Conservation (phyloP, 1,139 yeast species). For the Nakaseomyces kungkrabaensis region DNA sequence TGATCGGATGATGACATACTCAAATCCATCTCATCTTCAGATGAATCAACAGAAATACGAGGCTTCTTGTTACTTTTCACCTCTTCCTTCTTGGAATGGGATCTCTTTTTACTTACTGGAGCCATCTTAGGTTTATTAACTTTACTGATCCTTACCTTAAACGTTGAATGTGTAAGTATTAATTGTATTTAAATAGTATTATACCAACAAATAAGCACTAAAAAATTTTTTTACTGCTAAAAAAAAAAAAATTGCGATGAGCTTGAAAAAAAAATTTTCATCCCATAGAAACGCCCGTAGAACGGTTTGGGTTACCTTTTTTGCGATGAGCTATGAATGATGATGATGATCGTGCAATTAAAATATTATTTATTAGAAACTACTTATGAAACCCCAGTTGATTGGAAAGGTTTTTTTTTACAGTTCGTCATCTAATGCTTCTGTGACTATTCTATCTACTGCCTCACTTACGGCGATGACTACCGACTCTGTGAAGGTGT, state of each 20-base stretch:
- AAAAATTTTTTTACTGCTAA: too few relatives aligned
- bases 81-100: constrained; percentile 7
- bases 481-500: neutral
- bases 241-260: neutral
- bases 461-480: constrained; percentile 18
- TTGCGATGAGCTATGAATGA: neutral
- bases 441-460: constrained; percentile 16
- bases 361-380: neutral
- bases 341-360: neutral
- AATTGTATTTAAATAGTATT: neutral
- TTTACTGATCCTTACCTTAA: too few relatives aligned
- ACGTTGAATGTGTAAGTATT: neutral
- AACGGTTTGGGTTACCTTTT: too few relatives aligned
- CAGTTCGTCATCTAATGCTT: constrained; percentile 16
- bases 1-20: constrained; percentile 13
- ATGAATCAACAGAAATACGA: constrained; percentile 24
- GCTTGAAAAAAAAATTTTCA: neutral
- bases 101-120: constrained; percentile 5
- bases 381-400: too few relatives aligned
- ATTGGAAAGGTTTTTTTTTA: constrained; percentile 4
- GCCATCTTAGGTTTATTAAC: neutral
- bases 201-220: neutral
- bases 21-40: constrained; percentile 21
- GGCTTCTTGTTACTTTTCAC: constrained; percentile 22
- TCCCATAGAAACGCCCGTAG: too few relatives aligned